A percentile compares a stretch with the other conserved stretches of the same genome.
These are phyloP conservation scores for Aspergillus brasiliensis DNA, from an alignment of 2,329 filamentous ascomycete species.

Conservation along the genomic window DNA sequence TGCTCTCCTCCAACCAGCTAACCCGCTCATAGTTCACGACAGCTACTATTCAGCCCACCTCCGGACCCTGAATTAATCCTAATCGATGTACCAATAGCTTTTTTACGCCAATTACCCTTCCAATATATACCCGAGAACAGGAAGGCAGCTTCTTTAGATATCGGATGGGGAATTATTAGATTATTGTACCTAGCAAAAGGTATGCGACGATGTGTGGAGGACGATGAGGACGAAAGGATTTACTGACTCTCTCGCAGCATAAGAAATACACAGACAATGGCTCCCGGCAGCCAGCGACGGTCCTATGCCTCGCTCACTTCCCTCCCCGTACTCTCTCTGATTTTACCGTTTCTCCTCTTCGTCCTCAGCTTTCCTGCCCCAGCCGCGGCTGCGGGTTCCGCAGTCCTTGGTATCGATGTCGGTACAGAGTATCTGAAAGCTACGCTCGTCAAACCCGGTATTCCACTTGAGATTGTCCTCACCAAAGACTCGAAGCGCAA, in stretches of 20 bases:
- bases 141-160: not conserved
- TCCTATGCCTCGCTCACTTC: conserved; percentile 23
- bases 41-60: not conserved
- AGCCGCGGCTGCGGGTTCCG: conserved; percentile 65
- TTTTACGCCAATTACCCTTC: not conserved
- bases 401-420: conserved; percentile 88
- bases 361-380: conserved; percentile 57
- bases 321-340: conserved; percentile 43
- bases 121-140: not conserved
- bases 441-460: conserved; percentile 90
- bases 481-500: conserved; percentile 98
- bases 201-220: not conserved
- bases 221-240: not conserved
- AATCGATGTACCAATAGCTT: not conserved
- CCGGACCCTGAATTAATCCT: not conserved
- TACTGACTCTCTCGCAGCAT: not conserved
- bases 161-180: not conserved
- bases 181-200: conserved; percentile 1
- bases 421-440: conserved; percentile 98
- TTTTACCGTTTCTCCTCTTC: conserved; percentile 55
- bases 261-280: conserved; percentile 34
- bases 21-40: conserved; percentile 13
- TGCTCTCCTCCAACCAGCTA: conserved; percentile 2
- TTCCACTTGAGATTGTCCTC: conserved; percentile 94
- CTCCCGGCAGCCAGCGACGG: conserved; percentile 31